A percentile compares a stretch with the other conserved stretches of the same genome.
Conservation (phyloP, 768 basidiomycete species). For the Lactarius hengduanensis region DNA sequence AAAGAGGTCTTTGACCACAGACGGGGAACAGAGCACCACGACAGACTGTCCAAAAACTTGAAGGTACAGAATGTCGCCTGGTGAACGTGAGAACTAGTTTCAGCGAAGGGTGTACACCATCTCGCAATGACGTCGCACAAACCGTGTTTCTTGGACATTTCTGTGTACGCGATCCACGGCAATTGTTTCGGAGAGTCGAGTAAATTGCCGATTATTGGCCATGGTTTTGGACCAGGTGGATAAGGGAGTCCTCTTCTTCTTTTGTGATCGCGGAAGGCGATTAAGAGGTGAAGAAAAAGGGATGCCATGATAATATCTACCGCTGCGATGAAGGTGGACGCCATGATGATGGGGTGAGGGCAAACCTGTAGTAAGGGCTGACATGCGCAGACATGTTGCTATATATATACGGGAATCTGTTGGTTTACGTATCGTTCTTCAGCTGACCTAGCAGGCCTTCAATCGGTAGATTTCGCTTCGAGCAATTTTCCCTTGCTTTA, state of each 20-base stretch:
- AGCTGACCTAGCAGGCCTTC: too few species aligned
- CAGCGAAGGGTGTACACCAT: too few species aligned
- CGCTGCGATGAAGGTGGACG: background rate
- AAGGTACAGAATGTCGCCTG: slow-evolving; percentile 24
- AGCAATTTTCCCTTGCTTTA: too few species aligned
- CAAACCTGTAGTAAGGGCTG: too few species aligned
- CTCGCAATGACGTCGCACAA: background rate
- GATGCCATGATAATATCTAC: background rate
- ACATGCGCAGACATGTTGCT: too few species aligned
- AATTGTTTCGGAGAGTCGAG: slow-evolving; percentile 5
- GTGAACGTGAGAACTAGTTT: background rate
- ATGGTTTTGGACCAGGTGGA: slow-evolving; percentile 15
- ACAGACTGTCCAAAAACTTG: slow-evolving; percentile 46
- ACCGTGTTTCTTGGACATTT: slow-evolving; percentile 14
- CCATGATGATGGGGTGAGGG: too few species aligned
- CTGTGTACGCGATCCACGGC: slow-evolving; percentile 6
- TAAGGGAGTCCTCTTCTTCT: slow-evolving; percentile 4
- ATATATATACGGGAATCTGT: too few species aligned
- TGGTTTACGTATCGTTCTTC: too few species aligned
- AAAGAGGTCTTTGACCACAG: slow-evolving; percentile 47
- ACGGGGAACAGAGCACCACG: slow-evolving; percentile 47
- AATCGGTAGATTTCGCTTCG: too few species aligned
- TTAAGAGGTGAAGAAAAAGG: background rate
- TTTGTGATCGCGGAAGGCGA: slow-evolving; percentile 1
- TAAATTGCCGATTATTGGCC: slow-evolving; percentile 14